A percentile compares a stretch with the other conserved stretches of the same genome.
These are phyloP conservation scores for Fistulifera pelliculosa DNA, from an alignment of 108 stramenopile genomes.

Conservation along the genomic window DNA sequence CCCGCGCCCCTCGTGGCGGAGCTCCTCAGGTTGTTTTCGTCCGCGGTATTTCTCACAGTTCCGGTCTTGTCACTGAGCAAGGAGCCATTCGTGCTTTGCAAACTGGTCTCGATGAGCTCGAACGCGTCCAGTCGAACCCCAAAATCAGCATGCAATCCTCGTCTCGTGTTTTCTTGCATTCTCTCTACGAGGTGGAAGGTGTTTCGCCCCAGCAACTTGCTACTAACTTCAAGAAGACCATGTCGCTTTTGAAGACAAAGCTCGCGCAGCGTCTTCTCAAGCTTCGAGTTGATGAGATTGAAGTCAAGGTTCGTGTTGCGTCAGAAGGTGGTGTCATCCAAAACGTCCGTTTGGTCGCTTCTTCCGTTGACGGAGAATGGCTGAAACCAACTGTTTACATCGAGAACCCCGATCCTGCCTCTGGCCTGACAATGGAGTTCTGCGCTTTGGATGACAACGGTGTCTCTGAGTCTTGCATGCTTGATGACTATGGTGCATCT, in stretches of 20 bases:
- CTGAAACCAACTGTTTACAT: constrained; percentile 85
- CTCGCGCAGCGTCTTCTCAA: constrained; percentile 88
- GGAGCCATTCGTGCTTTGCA: constrained; percentile 74
- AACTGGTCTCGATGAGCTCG: constrained; percentile 92
- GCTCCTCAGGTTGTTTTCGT: constrained; percentile 89
- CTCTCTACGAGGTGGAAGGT: constrained; percentile 74
- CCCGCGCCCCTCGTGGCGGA: constrained; percentile 42
- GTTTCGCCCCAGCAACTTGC: constrained; percentile 65
- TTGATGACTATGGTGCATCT: constrained; percentile 86
- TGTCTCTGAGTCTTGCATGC: constrained; percentile 70
- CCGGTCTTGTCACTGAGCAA: constrained; percentile 51
- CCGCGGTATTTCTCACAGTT: constrained; percentile 86
- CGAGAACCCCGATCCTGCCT: constrained; percentile 88
- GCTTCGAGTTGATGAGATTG: constrained; percentile 95
- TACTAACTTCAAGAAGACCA: constrained; percentile 45
- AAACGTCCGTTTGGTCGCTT: constrained; percentile 90
- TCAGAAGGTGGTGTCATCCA: constrained; percentile 58
- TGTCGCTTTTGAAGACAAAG: constrained; percentile 69
- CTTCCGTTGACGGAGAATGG: constrained; percentile 92
- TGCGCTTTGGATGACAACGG: constrained; percentile 53
- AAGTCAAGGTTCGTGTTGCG: constrained; percentile 85
- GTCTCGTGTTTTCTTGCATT: constrained; percentile 89
- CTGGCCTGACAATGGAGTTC: constrained; percentile 87
- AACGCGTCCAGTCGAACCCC: constrained; percentile 87
- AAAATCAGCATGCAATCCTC: constrained; percentile 83